Percentiles rank a stretch among this genome's conserved stretches.
phyloP scores from a whole-genome alignment of 768 basidiomycete species.

The Amanita phalloides region DNA sequence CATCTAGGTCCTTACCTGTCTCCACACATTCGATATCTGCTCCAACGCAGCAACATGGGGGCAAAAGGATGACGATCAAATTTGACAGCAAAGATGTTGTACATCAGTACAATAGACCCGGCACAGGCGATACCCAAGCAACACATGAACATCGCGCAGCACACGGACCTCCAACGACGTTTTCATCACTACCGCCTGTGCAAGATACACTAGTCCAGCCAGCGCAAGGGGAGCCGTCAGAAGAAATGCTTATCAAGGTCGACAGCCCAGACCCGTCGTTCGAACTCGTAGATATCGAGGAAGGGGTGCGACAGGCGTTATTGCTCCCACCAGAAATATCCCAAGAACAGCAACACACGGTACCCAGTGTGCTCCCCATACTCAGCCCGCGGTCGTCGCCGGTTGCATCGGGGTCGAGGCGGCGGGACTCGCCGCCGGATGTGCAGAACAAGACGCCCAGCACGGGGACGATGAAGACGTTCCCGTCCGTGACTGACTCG shows the following conservation, averaged over 20 bases:
- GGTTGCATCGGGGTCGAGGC: constrained; percentile 8
- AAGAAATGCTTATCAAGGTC: constrained; percentile 19
- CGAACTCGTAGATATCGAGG: background rate
- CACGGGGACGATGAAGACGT: constrained; percentile 21
- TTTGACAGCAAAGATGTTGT: constrained; percentile 67
- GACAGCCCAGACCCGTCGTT: constrained; percentile 10
- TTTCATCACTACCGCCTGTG: constrained; percentile 9
- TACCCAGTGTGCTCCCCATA: constrained; percentile 25
- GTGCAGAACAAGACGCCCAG: constrained; percentile 21
- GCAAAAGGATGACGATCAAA: constrained; percentile 57
- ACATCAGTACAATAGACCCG: constrained; percentile 60
- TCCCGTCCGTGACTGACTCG: constrained; percentile 45
- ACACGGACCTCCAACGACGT: constrained; percentile 18
- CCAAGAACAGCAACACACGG: constrained; percentile 22
- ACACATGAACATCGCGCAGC: constrained; percentile 40
- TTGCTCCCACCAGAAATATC: constrained; percentile 20
- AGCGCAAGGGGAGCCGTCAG: background rate
- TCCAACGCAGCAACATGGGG: constrained; percentile 11
- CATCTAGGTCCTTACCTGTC: constrained; percentile 23
- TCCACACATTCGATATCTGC: constrained; percentile 9
- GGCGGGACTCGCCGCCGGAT: constrained; percentile 26
- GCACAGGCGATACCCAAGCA: constrained; percentile 31
- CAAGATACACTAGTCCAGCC: background rate
- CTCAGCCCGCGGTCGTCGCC: constrained; percentile 22
- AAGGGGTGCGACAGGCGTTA: constrained; percentile 17